Evolutionary conservation across 768 basidiomycete genomes (phyloP).

Genomic region (Rubroboletus pulcherrimus): DNA sequence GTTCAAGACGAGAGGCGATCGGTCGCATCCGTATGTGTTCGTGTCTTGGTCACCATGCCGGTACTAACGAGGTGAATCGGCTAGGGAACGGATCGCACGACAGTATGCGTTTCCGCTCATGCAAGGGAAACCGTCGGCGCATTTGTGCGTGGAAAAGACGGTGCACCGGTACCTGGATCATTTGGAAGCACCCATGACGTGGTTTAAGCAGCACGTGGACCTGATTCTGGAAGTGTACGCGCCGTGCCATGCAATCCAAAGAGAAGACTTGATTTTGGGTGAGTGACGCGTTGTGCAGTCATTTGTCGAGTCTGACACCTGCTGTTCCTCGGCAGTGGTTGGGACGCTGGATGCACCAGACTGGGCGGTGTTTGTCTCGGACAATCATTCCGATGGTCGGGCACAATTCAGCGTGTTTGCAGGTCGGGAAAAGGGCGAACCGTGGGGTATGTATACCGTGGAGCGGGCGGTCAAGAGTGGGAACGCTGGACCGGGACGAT

Average conservation of each 20-base stretch:
- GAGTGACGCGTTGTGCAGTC: neutral
- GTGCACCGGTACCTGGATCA: slow-evolving; percentile 65
- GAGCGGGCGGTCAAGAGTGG: slow-evolving; percentile 44
- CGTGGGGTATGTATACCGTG: slow-evolving; percentile 74
- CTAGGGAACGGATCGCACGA: slow-evolving; percentile 44
- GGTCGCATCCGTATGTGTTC: slow-evolving; percentile 38
- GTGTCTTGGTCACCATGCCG: neutral
- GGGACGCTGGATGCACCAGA: slow-evolving; percentile 68
- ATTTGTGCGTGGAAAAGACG: slow-evolving; percentile 66
- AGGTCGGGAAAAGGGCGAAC: slow-evolving; percentile 44
- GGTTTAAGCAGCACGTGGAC: slow-evolving; percentile 71
- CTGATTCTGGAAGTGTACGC: slow-evolving; percentile 56
- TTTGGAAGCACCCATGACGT: slow-evolving; percentile 60
- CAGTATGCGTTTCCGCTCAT: slow-evolving; percentile 59
- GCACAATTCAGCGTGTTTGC: slow-evolving; percentile 71
- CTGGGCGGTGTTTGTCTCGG: slow-evolving; percentile 74
- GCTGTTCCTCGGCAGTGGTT: slow-evolving; percentile 42
- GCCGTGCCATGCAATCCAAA: slow-evolving; percentile 42
- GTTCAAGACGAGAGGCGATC: slow-evolving; percentile 37
- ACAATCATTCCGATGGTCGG: slow-evolving; percentile 61
- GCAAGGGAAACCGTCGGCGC: slow-evolving; percentile 61
- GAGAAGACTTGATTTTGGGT: slow-evolving; percentile 57
- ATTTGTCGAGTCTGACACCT: neutral
- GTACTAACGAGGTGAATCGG: neutral
- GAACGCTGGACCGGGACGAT: slow-evolving; percentile 45